phyloP scores from a whole-genome alignment of 225 moss, liverwort and hornwort genomes.

The Ulota crispa region DNA sequence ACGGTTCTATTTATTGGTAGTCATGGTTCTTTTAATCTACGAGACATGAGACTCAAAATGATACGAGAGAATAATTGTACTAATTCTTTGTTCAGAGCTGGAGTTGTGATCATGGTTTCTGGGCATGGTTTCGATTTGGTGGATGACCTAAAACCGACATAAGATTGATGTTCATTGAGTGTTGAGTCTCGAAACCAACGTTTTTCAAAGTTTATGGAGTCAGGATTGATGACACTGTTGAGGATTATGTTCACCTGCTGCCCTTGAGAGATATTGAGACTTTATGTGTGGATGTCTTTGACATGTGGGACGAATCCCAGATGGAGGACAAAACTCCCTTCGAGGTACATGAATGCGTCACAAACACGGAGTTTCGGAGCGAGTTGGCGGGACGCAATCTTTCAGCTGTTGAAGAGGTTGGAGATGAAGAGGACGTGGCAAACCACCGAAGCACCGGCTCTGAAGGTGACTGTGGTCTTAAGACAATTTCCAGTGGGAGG shows the following conservation, averaged over 20 bases:
- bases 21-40: background rate
- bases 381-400: background rate
- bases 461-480: background rate
- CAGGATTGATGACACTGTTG: background rate
- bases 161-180: background rate
- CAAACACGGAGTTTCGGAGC: background rate
- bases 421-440: background rate
- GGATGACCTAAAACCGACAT: background rate
- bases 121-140: background rate
- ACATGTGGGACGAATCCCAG: constrained; percentile 5
- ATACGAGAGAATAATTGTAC: background rate
- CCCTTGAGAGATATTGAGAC: background rate
- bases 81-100: background rate
- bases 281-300: constrained; percentile 10
- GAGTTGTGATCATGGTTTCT: background rate
- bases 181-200: background rate
- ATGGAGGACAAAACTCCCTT: constrained; percentile 28
- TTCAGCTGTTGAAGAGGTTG: constrained; percentile 27
- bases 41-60: background rate
- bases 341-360: background rate
- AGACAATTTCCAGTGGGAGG: background rate
- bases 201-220: background rate
- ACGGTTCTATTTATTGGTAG: background rate
- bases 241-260: background rate
- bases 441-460: background rate